Percentiles rank a stretch among this genome's conserved stretches.
These are phyloP conservation scores for Lojkania enalia DNA, from an alignment of 2,329 filamentous ascomycete genomes.

Conservation along the genomic window DNA sequence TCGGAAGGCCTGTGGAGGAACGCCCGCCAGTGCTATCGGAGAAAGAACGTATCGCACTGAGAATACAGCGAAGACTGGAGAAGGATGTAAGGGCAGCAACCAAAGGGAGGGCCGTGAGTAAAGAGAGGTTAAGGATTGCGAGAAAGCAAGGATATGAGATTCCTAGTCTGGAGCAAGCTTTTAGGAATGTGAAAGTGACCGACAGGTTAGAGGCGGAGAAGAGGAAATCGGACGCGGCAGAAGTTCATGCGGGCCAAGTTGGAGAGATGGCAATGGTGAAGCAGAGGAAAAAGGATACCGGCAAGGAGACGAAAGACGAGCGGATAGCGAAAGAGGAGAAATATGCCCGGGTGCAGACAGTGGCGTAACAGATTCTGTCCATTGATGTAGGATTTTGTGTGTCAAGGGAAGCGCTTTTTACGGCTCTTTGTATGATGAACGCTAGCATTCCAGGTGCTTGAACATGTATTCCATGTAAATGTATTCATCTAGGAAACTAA, in stretches of 20 bases:
- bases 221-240: conserved; percentile 5
- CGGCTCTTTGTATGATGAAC: conserved; percentile 14
- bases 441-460: conserved; percentile 7
- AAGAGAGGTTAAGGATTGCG: conserved; percentile 32
- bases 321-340: conserved; percentile 25
- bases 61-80: conserved; percentile 57
- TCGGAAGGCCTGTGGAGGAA: conserved; percentile 64
- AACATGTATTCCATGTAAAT: conserved; percentile 2
- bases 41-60: conserved; percentile 62
- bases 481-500: conserved; percentile 9
- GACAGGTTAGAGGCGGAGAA: conserved; percentile 22
- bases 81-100: conserved; percentile 61
- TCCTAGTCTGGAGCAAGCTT: conserved; percentile 37
- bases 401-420: too few relatives aligned
- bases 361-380: too few relatives aligned
- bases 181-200: conserved; percentile 26
- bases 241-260: conserved; percentile 29
- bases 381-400: too few relatives aligned
- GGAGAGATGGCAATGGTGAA: conserved; percentile 32
- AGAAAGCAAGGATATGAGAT: conserved; percentile 31
- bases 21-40: conserved; percentile 67
- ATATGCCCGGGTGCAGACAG: background rate
- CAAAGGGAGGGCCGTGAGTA: conserved; percentile 32
- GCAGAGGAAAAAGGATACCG: conserved; percentile 28
- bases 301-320: conserved; percentile 30